These are phyloP conservation scores for Myriosclerotinia scirpicola DNA, from an alignment of 2,329 filamentous ascomycete genomes.

Conservation along the genomic window DNA sequence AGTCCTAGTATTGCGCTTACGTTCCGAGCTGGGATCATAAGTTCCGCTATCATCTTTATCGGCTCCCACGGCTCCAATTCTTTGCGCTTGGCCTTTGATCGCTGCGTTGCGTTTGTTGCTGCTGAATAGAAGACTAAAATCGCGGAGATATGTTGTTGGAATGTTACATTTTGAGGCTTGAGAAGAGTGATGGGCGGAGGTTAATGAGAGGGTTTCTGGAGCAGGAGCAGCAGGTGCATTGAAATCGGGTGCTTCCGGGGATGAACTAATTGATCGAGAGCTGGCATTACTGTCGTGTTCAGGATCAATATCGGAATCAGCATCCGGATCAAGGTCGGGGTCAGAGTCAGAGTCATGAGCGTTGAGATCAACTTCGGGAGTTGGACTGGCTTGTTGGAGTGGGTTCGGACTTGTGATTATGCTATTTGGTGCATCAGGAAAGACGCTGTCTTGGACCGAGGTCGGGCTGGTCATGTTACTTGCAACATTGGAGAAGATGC, in stretches of 20 bases:
- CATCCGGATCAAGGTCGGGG: background rate
- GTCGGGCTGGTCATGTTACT: background rate
- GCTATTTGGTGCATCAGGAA: background rate
- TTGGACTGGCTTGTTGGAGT: background rate
- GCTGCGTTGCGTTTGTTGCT: constrained; percentile 28
- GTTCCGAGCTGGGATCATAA: constrained; percentile 33
- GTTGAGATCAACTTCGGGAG: background rate
- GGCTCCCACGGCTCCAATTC: constrained; percentile 28
- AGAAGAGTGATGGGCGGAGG: constrained; percentile 28
- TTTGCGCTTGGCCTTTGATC: constrained; percentile 22
- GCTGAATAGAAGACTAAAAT: constrained; percentile 27
- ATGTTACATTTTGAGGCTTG: constrained; percentile 17
- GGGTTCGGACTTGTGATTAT: background rate
- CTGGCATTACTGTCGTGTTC: background rate
- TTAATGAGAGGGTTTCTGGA: constrained; percentile 30
- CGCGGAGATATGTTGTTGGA: constrained; percentile 10
- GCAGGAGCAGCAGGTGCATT: constrained; percentile 29
- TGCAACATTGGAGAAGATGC: background rate
- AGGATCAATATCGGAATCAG: background rate
- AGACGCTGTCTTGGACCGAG: background rate
- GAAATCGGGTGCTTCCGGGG: constrained; percentile 27
- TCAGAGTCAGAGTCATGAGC: background rate
- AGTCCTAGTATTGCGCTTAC: constrained; percentile 2
- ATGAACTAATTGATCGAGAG: constrained; percentile 33
- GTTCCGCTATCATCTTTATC: constrained; percentile 38